Base-by-base conservation (phyloP, 2,329 filamentous ascomycete species). In the Nemania serpens region DNA sequence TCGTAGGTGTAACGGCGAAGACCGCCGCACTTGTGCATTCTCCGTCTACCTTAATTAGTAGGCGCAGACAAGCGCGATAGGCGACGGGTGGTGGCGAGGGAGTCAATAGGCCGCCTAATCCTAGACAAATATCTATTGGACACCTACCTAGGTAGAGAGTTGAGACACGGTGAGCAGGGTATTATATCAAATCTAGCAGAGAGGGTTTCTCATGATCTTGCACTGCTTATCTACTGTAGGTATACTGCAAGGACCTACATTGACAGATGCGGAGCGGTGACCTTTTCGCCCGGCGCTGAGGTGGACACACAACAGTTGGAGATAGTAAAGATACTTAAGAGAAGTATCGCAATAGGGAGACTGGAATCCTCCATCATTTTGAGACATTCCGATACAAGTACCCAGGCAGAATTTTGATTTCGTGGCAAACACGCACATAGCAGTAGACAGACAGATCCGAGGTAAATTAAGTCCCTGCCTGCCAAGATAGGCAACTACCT, bases 41-140 rank as follows among this genome's bases (percentile, higher is more conserved):
- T 29, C 25, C 25, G 25, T 29, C 7, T 29, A 29, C 25, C 25
- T 29, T 29, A 3, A 29, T 29, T 29, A 29, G 25, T 29, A 29
- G 59, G 51, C 55, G 51, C 46, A 55, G 46, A 47, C 51, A 62
- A 55, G 55, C 59, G 51, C 59, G 55, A 62, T 62, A 62, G 55
- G 47, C 59, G 59, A 59, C 34, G 41, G 46, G 43, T 51, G 51
- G 59, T 55, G 55, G 59, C 55, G 55, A 45, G 25, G 7, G 25
- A 29, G 7, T 7, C 7, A 7, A 29, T 29, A 3, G 25, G 4
- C 25, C 25, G 25, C 25, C 25, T 29, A 29, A n/a, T n/a, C n/a
- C n/a, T n/a, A n/a, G n/a, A n/a, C n/a, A n/a, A n/a, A n/a, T n/a
- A n/a, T n/a, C n/a, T n/a, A n/a, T n/a, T n/a, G n/a, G n/a, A n/a